phyloP scores from a whole-genome alignment of 805 yeast genomes.

The Saccharomycopsis selenospora region DNA sequence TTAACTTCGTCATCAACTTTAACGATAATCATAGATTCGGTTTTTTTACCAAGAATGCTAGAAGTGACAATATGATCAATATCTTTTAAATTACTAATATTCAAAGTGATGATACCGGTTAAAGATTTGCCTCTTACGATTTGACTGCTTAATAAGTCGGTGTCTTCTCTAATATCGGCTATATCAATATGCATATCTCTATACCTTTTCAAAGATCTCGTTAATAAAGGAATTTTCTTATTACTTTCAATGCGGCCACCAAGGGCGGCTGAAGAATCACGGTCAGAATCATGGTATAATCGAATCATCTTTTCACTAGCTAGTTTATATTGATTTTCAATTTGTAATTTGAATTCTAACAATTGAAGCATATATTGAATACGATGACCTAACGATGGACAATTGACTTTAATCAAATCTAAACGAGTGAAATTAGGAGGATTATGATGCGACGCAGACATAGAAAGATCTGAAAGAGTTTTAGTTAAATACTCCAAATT shows the following conservation, averaged over 20 bases:
- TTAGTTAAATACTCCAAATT: constrained; percentile 85
- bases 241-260: constrained; percentile 80
- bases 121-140: constrained; percentile 75
- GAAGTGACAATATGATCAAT: constrained; percentile 74
- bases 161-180: constrained; percentile 56
- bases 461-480: constrained; percentile 52
- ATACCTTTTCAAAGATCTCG: constrained; percentile 77
- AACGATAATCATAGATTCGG: constrained; percentile 70
- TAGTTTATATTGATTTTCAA: constrained; percentile 86
- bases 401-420: constrained; percentile 84
- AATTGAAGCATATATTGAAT: constrained; percentile 95
- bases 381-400: constrained; percentile 90
- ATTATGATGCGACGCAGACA: constrained; percentile 4
- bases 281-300: constrained; percentile 88
- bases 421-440: constrained; percentile 40
- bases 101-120: constrained; percentile 69
- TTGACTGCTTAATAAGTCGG: constrained; percentile 60
- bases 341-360: constrained; percentile 86
- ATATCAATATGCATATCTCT: constrained; percentile 76
- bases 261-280: constrained; percentile 79
- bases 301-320: constrained; percentile 87
- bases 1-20: constrained; percentile 85
- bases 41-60: constrained; percentile 64
- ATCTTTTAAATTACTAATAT: constrained; percentile 73
- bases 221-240: constrained; percentile 76